Percentiles rank a stretch among this genome's conserved stretches.
Conservation (phyloP, 768 basidiomycete genomes). For the Russula abietina region DNA sequence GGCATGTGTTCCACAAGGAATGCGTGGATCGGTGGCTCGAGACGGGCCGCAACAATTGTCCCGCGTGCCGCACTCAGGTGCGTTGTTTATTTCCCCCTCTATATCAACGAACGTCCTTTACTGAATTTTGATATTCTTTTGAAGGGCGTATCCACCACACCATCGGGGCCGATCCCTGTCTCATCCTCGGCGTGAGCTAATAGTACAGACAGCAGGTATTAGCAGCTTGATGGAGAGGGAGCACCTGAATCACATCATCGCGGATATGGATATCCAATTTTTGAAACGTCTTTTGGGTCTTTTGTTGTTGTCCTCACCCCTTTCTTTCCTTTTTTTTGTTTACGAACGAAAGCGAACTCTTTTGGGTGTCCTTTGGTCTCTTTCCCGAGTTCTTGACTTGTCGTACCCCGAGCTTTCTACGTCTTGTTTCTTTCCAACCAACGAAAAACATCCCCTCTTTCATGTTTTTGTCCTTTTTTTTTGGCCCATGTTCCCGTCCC, state of each 20-base stretch:
- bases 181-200: neutral
- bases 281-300: neutral
- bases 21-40: constrained; percentile 59
- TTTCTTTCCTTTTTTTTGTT: neutral
- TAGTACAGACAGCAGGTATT: neutral
- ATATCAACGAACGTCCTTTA: neutral
- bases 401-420: neutral
- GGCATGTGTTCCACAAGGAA: constrained; percentile 82
- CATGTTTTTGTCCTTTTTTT: neutral
- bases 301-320: neutral
- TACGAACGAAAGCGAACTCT: neutral
- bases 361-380: neutral
- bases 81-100: constrained; percentile 15
- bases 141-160: neutral
- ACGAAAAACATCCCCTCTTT: neutral
- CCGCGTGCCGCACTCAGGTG: constrained; percentile 79
- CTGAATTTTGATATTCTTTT: neutral
- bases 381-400: neutral
- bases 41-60: constrained; percentile 79
- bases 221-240: neutral
- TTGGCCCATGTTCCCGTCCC: neutral
- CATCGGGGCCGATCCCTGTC: neutral
- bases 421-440: neutral
- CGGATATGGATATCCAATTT: neutral
- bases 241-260: neutral